phyloP scores from a whole-genome alignment of 139 green algal genomes.

The Coelastrella sp. region DNA sequence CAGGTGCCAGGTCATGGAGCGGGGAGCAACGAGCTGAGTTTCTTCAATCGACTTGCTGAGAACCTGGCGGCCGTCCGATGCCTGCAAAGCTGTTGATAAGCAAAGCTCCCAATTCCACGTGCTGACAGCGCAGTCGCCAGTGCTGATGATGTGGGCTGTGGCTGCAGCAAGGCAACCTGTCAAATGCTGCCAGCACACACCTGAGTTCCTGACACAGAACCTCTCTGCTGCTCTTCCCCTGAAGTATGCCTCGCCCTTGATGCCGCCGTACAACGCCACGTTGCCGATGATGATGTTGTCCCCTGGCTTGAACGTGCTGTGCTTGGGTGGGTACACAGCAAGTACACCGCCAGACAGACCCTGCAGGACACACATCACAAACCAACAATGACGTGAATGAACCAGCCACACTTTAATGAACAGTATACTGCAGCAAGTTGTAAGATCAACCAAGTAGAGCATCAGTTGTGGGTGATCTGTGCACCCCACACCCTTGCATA shows the following conservation, averaged over 20 bases:
- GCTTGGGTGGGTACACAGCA: constrained; percentile 80
- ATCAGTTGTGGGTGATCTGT: not conserved
- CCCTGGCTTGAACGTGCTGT: constrained; percentile 76
- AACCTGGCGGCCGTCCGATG: no score
- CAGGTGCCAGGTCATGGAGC: not conserved
- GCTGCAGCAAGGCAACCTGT: not conserved
- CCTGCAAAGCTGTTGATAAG: no score
- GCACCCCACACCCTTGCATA: constrained; percentile 60
- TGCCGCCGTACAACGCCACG: constrained; percentile 94
- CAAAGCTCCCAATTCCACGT: no score
- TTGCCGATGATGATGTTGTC: constrained; percentile 97
- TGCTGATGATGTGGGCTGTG: no score
- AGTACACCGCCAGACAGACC: constrained; percentile 85
- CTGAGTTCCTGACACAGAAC: constrained; percentile 89
- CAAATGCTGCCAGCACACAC: not conserved
- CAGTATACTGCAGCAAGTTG: not conserved
- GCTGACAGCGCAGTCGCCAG: no score
- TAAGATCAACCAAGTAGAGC: not conserved
- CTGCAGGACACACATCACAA: constrained; percentile 25
- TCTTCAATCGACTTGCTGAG: no score
- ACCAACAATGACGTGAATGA: not conserved
- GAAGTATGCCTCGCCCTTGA: constrained; percentile 91
- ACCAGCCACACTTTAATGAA: not conserved
- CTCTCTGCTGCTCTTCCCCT: constrained; percentile 90
- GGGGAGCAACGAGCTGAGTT: not conserved